Evolutionary conservation across 345 rosid genomes (phyloP).

Genomic region (Eucalyptus lansdowneana): DNA sequence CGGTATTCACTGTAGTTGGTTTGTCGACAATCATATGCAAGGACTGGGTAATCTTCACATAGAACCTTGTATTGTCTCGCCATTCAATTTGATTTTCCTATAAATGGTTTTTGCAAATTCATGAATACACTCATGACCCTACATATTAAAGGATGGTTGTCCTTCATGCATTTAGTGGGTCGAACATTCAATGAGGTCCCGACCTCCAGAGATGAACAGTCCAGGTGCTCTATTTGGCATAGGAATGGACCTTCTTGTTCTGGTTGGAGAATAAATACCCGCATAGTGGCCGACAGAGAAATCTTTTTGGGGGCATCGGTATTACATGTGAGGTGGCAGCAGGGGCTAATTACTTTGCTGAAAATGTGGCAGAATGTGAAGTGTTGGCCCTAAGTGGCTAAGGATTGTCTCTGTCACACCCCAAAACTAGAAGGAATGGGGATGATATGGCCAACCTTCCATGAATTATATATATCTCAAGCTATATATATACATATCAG

Average conservation of each 20-base stretch:
- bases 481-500: too few relatives aligned
- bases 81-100: background rate
- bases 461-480: too few relatives aligned
- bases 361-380: too few relatives aligned
- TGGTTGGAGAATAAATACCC: background rate
- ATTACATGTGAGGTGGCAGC: too few relatives aligned
- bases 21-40: too few relatives aligned
- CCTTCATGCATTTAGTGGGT: background rate
- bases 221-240: background rate
- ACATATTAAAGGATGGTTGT: background rate
- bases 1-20: too few relatives aligned
- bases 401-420: too few relatives aligned
- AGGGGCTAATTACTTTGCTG: too few relatives aligned
- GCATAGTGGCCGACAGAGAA: rapidly evolving
- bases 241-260: background rate
- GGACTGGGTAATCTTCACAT: background rate
- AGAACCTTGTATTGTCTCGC: background rate
- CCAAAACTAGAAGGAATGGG: too few relatives aligned
- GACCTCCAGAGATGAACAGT: background rate
- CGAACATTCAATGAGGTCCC: background rate
- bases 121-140: background rate
- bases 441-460: too few relatives aligned
- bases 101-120: background rate
- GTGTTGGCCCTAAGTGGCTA: too few relatives aligned
- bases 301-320: too few relatives aligned